Conservation (phyloP, 2,329 filamentous ascomycete genomes). For the Aspergillus japonicus region DNA sequence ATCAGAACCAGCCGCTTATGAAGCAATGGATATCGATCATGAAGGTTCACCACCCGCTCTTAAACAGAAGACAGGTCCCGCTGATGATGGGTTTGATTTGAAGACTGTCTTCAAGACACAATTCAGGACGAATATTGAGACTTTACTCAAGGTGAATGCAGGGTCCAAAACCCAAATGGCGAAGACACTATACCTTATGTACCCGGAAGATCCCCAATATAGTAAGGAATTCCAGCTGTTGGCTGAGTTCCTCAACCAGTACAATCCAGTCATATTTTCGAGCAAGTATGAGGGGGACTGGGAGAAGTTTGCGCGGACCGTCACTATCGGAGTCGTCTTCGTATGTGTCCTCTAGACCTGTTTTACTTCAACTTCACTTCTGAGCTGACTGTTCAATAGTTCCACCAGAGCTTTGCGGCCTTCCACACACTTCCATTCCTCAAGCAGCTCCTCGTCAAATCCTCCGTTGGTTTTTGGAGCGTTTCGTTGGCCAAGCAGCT, state of each 20-base stretch:
- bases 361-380: neutral
- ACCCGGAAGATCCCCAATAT: constrained; percentile 24
- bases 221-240: constrained; percentile 29
- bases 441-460: constrained; percentile 21
- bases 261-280: constrained; percentile 30
- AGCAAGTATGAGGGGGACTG: constrained; percentile 34
- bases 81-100: constrained; percentile 6
- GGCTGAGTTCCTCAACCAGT: constrained; percentile 24
- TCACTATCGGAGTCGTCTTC: constrained; percentile 32
- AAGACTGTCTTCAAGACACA: constrained; percentile 16
- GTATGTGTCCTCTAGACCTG: constrained; percentile 26
- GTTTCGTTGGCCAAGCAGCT: constrained; percentile 31
- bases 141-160: constrained; percentile 25
- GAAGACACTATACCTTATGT: constrained; percentile 37
- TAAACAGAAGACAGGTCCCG: neutral
- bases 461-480: constrained; percentile 35
- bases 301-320: constrained; percentile 30
- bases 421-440: constrained; percentile 32
- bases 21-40: neutral
- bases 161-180: constrained; percentile 16
- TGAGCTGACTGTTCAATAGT: constrained; percentile 24
- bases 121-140: constrained; percentile 29
- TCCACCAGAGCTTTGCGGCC: constrained; percentile 37
- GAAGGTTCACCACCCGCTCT: neutral
- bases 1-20: neutral